Evolutionary conservation across 352 stramenopile genomes (phyloP), one percentile per base, ranked within the genome.

Genomic region (Globisporangium ultimum): DNA sequence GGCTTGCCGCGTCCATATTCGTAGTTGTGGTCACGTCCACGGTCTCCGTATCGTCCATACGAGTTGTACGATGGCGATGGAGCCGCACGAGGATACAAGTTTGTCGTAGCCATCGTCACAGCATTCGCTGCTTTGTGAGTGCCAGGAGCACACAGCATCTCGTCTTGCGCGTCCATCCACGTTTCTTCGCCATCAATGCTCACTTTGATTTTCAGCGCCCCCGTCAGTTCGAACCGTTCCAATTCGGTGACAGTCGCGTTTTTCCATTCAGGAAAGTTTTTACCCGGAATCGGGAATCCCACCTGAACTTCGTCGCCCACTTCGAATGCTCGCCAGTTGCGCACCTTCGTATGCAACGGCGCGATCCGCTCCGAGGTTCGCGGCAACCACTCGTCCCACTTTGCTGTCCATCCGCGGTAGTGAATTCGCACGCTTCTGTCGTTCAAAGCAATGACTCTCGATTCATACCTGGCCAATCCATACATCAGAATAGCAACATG

Each of bases 321-420:
- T 41, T 76, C 55, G 47, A 94, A 91, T 14, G 71, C 67, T 17
- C 85, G 77, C 85, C 85, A 94, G 54, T 91, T 88, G 7, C 34
- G 66, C 22, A 92, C 78, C 21, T 74, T 69, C 3, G 95, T 97
- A 53, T 98, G 84, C 54, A 98, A 93, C 2, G 89, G 91, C 24
- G 87, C 80, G 32, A 99, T 69, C 9, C 95, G 80, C 14, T 81
- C 60, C 12, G 95, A 98, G 58, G 91, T 77, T 32, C 80, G 87
- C 7, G 78, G 63, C 22, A 99, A 72, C 94, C 95, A 98, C 70
- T 99, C 95, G 71, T 99, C 96, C 97, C 97, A 99, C 59, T 97
- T 93, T 12, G 84, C 60, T 3, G 97, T 97, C 96, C 96, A 99
- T 8, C 96, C 96, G 55, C 98, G 97, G 67, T 98, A 99, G 67